Percentiles rank a stretch among this genome's conserved stretches.
These are phyloP conservation scores for Phytopythium oedochilum DNA, from an alignment of 352 stramenopile genomes.

Conservation along the genomic window DNA sequence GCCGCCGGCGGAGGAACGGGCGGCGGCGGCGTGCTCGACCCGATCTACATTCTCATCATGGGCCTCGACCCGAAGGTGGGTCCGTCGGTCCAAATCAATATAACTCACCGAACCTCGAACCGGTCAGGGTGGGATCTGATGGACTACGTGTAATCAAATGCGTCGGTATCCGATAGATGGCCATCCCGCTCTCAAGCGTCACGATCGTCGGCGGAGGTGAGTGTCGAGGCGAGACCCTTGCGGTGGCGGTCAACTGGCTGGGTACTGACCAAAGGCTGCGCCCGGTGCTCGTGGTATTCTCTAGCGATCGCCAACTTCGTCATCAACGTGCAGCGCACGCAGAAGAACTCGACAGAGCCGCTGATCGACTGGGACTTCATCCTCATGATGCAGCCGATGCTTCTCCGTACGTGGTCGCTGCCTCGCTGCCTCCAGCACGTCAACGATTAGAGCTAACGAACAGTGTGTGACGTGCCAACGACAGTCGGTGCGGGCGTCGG, in stretches of 20 bases:
- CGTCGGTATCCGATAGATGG: no score
- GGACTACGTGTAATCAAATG: no score
- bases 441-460: neutral
- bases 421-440: no score
- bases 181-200: slow-evolving; percentile 95
- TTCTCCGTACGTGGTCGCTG: slow-evolving; percentile 40
- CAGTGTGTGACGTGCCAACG: neutral
- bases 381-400: slow-evolving; percentile 94
- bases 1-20: slow-evolving; percentile 87
- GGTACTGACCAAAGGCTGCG: no score
- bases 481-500: slow-evolving; percentile 69
- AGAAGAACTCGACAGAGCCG: slow-evolving; percentile 83
- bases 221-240: neutral
- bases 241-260: no score
- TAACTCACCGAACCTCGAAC: neutral
- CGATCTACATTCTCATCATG: slow-evolving; percentile 96
- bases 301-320: slow-evolving; percentile 90
- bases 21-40: slow-evolving; percentile 93
- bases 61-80: slow-evolving; percentile 82
- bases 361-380: slow-evolving; percentile 98
- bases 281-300: no score
- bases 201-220: slow-evolving; percentile 91
- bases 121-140: neutral
- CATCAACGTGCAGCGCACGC: slow-evolving; percentile 88
- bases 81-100: neutral